phyloP scores from a whole-genome alignment of 1,139 yeast genomes.

The Oligophagozyma castellii region DNA sequence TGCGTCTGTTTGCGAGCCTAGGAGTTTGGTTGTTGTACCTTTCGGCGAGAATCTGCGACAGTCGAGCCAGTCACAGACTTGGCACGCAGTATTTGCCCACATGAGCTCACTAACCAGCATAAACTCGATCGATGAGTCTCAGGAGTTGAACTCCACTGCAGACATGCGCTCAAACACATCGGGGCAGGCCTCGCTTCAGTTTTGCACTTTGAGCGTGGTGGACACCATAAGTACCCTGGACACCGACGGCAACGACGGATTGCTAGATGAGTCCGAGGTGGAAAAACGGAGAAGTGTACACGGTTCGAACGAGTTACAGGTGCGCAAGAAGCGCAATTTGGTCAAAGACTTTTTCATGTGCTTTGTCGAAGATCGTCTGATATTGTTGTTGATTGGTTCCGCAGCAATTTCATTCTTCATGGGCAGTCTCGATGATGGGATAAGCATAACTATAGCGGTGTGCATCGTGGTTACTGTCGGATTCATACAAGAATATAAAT shows the following conservation, averaged over 20 bases:
- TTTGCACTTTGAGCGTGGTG: constrained; percentile 42
- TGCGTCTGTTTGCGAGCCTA: too few relatives aligned
- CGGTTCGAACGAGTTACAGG: constrained; percentile 31
- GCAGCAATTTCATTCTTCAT: constrained; percentile 71
- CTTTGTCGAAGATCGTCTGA: constrained; percentile 80
- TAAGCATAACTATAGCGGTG: constrained; percentile 76
- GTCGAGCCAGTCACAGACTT: too few relatives aligned
- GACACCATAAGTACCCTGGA: constrained; percentile 49
- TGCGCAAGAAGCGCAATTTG: constrained; percentile 28
- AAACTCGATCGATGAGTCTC: too few relatives aligned
- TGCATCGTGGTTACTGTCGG: constrained; percentile 87
- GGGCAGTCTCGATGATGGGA: constrained; percentile 89
- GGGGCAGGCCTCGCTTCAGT: constrained; percentile 18
- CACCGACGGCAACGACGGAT: constrained; percentile 49
- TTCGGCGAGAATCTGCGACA: too few relatives aligned
- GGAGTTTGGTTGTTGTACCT: too few relatives aligned
- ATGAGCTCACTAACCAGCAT: too few relatives aligned
- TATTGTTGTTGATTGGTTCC: constrained; percentile 71
- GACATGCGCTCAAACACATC: too few relatives aligned
- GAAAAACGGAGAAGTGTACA: constrained; percentile 54
- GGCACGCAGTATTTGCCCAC: too few relatives aligned
- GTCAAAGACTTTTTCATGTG: constrained; percentile 55
- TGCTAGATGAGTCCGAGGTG: constrained; percentile 54
- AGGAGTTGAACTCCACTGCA: too few relatives aligned
- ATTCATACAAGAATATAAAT: constrained; percentile 85